These are phyloP conservation scores for Sanghuangporus baumii DNA, from an alignment of 1,284 basidiomycete genomes.

Conservation along the genomic window DNA sequence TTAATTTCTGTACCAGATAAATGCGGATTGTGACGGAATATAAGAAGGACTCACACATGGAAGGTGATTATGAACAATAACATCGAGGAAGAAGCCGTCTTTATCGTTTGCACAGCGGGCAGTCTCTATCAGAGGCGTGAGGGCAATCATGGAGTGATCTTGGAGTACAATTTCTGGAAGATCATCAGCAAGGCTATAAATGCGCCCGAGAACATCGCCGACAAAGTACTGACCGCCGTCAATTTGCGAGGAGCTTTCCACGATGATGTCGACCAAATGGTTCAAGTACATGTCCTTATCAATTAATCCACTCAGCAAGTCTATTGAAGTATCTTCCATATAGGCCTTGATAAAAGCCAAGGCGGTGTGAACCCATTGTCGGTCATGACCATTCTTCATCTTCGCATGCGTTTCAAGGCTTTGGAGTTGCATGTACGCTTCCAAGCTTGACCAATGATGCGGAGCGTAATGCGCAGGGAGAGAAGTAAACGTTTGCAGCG, in stretches of 20 bases:
- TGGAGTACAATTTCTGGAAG: constrained; percentile 54
- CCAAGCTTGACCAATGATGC: constrained; percentile 71
- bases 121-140: constrained; percentile 37
- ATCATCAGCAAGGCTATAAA: constrained; percentile 1
- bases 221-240: constrained; percentile 45
- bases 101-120: constrained; percentile 47
- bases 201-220: neutral
- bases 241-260: constrained; percentile 41
- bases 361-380: constrained; percentile 70
- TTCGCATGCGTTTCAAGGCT: constrained; percentile 60
- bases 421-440: constrained; percentile 67
- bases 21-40: neutral
- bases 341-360: constrained; percentile 66
- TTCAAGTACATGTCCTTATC: constrained; percentile 49
- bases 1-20: constrained; percentile 35
- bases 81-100: constrained; percentile 61
- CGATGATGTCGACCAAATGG: constrained; percentile 46
- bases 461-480: constrained; percentile 80
- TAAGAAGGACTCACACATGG: constrained; percentile 56
- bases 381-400: constrained; percentile 47
- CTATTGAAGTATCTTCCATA: constrained; percentile 47
- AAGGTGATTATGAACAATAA: constrained; percentile 55
- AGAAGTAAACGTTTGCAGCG: constrained; percentile 66
- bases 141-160: constrained; percentile 60
- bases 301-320: constrained; percentile 46